phyloP scores from a whole-genome alignment of 2,329 filamentous ascomycete genomes.

The Rasamsonia emersonii region DNA sequence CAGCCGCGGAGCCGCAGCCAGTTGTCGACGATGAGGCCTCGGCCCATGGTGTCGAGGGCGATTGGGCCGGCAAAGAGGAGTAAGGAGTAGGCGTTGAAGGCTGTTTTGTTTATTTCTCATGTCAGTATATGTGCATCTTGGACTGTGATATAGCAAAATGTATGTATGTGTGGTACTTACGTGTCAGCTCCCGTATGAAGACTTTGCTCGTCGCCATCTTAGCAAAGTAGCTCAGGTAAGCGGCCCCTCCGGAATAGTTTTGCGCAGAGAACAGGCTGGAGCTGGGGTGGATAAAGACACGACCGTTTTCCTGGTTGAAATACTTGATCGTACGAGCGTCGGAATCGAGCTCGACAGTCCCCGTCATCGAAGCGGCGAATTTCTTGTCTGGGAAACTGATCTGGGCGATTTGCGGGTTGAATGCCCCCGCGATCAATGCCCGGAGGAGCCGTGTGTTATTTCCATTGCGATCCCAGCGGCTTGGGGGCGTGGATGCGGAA shows the following conservation, averaged over 20 bases:
- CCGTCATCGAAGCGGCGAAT: constrained; percentile 76
- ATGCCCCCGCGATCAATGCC: constrained; percentile 63
- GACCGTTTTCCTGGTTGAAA: constrained; percentile 73
- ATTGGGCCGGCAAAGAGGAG: constrained; percentile 83
- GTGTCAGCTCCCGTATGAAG: constrained; percentile 84
- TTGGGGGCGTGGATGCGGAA: constrained; percentile 36
- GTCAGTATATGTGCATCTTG: no score
- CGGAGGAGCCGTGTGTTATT: constrained; percentile 49
- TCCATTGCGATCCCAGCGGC: constrained; percentile 28
- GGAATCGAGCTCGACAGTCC: constrained; percentile 85
- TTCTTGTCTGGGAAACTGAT: constrained; percentile 96
- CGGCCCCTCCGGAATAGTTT: constrained; percentile 62
- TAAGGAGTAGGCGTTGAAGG: constrained; percentile 82
- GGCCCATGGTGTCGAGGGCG: constrained; percentile 74
- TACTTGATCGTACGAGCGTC: constrained; percentile 90
- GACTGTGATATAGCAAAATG: no score
- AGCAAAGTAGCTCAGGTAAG: constrained; percentile 81
- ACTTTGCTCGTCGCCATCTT: constrained; percentile 90
- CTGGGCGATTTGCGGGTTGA: constrained; percentile 77
- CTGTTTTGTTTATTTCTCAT: constrained; percentile 11
- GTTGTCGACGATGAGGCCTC: constrained; percentile 82
- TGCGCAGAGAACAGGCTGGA: constrained; percentile 80
- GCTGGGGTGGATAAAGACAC: constrained; percentile 87
- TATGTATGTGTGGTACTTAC: no score
- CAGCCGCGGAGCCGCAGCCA: constrained; percentile 83